phyloP scores from a whole-genome alignment of 1,284 basidiomycete genomes.

The Apiotrichum domesticum region DNA sequence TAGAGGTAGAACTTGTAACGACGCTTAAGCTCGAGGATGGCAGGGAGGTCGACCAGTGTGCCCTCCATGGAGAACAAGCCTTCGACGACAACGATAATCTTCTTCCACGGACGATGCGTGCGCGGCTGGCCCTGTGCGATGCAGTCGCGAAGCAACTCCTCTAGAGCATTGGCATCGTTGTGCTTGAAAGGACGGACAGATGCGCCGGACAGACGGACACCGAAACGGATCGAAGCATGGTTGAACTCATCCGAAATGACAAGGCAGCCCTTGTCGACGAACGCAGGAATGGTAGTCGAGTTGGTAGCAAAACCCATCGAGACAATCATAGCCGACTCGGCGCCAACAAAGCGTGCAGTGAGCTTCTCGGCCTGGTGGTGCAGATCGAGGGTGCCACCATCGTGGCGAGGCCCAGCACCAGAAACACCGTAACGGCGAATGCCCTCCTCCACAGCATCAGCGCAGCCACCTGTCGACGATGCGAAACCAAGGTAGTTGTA shows the following conservation, averaged over 20 bases:
- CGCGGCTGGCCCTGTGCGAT: constrained; percentile 97
- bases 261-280: constrained; percentile 84
- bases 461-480: constrained; percentile 84
- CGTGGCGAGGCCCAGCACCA: constrained; percentile 69
- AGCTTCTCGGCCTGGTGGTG: constrained; percentile 78
- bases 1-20: constrained; percentile 99
- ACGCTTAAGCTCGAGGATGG: constrained; percentile 78
- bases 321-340: constrained; percentile 80
- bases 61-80: constrained; percentile 99
- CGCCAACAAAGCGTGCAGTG: constrained; percentile 82
- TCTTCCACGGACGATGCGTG: constrained; percentile 98
- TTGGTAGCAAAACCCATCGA: constrained; percentile 99
- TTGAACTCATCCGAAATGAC: constrained; percentile 98
- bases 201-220: constrained; percentile 82
- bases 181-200: constrained; percentile 94
- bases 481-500: constrained; percentile 99
- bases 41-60: constrained; percentile 78
- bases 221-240: constrained; percentile 91
- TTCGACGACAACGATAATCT: constrained; percentile 92
- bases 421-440: constrained; percentile 75
- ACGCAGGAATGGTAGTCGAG: constrained; percentile 86
- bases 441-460: constrained; percentile 80
- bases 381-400: constrained; percentile 77
- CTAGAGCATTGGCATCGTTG: constrained; percentile 83
- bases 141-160: constrained; percentile 75